Evolutionary conservation across 2,329 filamentous ascomycete species (phyloP), one percentile per base, ranked within the genome.

Genomic region (Torrubiellomyces zombiae): DNA sequence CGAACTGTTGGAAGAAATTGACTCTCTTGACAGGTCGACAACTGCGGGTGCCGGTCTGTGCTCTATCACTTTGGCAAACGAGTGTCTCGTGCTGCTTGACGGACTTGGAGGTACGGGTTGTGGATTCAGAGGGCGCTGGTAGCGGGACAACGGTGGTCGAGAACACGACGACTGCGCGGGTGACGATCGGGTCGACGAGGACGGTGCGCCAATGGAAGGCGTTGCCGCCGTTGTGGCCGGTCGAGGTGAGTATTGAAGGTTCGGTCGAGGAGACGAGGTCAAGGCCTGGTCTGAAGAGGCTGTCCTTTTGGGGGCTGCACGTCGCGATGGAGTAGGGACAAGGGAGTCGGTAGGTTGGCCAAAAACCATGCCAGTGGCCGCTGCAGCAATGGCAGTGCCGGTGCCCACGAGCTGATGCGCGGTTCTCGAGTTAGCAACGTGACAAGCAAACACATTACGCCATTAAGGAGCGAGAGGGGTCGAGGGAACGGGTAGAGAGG

Each of bases 1-100:
- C 15, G 75, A 80, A 27, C 67, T 58, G 40, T 57, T 63, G 17
- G 68, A 74, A 10, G 69, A 73, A 17, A 61, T 38, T 4, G 70
- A 75, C 38, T 71, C 64, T 34, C 67, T 55, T 19, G 51, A 43
- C 34, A 49, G 50, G 30, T 70, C 63, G 9, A 47, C 43, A 23
- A 51, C 48, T 13, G 48, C 45, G 12, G 47, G 40, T 14, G 48
- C 42, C 16, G 44, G 34, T 22, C 42, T 37, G 21, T 63, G 58
- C 19, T 42, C 58, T 21, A 40, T 39, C 17, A 45, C 45, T 28
- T 48, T 54, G 24, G 53, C 47, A 20, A 57, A 44, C 1, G 59
- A 60, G 14, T 53, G 55, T 25, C 59, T 55, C 30, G n/a, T n/a
- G n/a, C 55, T 50, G 30, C 43, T 43, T 14, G 47, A 44, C 11